phyloP scores from a whole-genome alignment of 73 alveolate genomes.

The Stentor roeselii region DNA sequence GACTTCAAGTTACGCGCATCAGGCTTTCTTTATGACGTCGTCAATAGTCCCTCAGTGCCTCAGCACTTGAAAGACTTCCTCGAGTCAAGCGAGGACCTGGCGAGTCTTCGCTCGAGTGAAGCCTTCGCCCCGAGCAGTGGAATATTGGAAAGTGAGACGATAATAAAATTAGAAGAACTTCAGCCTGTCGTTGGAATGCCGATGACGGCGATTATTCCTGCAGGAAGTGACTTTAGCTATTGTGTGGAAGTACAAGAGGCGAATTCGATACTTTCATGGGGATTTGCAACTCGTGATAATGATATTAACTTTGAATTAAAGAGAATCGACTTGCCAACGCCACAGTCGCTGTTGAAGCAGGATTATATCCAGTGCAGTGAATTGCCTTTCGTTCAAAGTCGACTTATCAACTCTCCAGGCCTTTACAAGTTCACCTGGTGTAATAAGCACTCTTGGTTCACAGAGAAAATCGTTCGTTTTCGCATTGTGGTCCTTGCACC shows the following conservation, averaged over 20 bases:
- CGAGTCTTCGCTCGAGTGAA: neutral
- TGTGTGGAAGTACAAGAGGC: constrained; percentile 68
- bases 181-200: constrained; percentile 60
- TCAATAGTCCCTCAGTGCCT: neutral
- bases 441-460: constrained; percentile 85
- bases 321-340: constrained; percentile 6
- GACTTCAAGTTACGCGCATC: neutral
- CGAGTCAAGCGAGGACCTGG: neutral
- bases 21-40: neutral
- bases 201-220: constrained; percentile 36
- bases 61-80: neutral
- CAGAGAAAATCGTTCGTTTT: constrained; percentile 57
- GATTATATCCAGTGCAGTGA: neutral
- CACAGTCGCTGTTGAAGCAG: neutral
- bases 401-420: constrained; percentile 68
- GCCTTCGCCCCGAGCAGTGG: neutral
- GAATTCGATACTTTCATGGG: constrained; percentile 65
- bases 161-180: neutral
- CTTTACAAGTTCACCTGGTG: constrained; percentile 69
- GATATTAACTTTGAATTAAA: constrained; percentile 61
- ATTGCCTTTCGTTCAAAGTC: neutral
- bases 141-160: neutral
- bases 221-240: constrained; percentile 60
- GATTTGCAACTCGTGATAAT: constrained; percentile 59
- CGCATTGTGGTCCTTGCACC: constrained; percentile 58